Evolutionary conservation across 345 rosid genomes (phyloP).

Genomic region (Syzygium aromaticum): DNA sequence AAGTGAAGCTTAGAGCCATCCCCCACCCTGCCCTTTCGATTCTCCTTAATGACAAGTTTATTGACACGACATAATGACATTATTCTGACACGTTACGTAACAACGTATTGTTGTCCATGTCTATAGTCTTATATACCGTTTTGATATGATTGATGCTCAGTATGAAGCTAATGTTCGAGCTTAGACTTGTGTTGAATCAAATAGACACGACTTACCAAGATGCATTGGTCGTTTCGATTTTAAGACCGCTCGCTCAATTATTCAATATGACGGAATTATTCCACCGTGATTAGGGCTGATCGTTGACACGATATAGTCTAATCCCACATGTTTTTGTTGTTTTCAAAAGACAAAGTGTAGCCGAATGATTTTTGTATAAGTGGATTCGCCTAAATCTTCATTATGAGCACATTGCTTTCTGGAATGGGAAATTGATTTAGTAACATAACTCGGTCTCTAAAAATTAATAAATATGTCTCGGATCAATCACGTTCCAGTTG

Average conservation of each 20-base stretch:
- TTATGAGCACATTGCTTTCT: background rate
- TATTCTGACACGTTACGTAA: background rate
- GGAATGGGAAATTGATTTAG: background rate
- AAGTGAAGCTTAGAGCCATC: background rate
- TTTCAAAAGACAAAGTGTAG: background rate
- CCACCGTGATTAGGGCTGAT: fast-evolving
- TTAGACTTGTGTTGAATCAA: background rate
- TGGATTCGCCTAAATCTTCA: fast-evolving
- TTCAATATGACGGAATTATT: background rate
- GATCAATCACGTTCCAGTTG: background rate
- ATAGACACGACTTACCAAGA: background rate
- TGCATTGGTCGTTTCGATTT: background rate
- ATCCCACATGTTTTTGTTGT: background rate
- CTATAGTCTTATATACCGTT: background rate
- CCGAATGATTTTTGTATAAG: fast-evolving
- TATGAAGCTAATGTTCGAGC: background rate
- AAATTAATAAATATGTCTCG: background rate
- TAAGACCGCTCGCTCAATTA: background rate
- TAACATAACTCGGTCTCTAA: background rate
- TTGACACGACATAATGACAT: background rate
- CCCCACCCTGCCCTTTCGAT: background rate
- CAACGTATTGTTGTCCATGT: background rate
- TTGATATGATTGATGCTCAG: background rate
- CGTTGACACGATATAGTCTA: background rate
- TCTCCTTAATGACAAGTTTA: background rate